phyloP scores from a whole-genome alignment of 106 monocot species.

The Alisma plantagoaquatica region DNA sequence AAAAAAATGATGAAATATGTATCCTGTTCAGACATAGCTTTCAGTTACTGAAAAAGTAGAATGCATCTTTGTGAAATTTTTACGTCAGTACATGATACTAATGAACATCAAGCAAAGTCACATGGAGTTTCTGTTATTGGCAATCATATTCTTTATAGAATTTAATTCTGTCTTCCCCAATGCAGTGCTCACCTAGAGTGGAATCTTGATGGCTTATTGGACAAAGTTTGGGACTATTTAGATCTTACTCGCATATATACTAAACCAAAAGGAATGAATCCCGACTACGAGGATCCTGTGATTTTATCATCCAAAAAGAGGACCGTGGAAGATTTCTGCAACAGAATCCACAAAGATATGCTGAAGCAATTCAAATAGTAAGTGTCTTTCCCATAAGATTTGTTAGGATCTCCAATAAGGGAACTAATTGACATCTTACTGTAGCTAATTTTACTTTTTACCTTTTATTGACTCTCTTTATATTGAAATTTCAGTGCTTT shows the following conservation, averaged over 20 bases:
- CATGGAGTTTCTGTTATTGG: background rate
- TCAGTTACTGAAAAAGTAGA: too few species aligned
- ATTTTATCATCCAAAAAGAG: constrained; percentile 83
- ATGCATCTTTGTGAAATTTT: too few species aligned
- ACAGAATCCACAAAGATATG: constrained; percentile 95
- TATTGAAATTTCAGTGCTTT: constrained; percentile 44
- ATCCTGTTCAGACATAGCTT: too few species aligned
- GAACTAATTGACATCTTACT: too few species aligned
- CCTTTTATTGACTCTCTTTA: background rate
- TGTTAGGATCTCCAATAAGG: background rate
- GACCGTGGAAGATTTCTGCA: constrained; percentile 81
- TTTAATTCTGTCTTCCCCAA: background rate
- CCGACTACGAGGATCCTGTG: constrained; percentile 98
- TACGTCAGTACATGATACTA: too few species aligned
- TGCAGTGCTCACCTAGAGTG: constrained; percentile 89
- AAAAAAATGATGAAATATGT: too few species aligned
- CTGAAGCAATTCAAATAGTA: constrained; percentile 97
- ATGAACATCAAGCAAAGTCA: background rate
- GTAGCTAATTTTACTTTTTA: background rate
- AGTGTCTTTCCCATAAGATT: constrained; percentile 6
- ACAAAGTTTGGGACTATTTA: constrained; percentile 92
- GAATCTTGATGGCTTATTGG: constrained; percentile 95
- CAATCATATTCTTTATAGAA: constrained; percentile 4
- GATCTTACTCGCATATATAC: constrained; percentile 89
- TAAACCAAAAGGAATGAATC: constrained; percentile 95